phyloP scores from a whole-genome alignment of 1,284 basidiomycete species.

The Crucibulum parvulum region DNA sequence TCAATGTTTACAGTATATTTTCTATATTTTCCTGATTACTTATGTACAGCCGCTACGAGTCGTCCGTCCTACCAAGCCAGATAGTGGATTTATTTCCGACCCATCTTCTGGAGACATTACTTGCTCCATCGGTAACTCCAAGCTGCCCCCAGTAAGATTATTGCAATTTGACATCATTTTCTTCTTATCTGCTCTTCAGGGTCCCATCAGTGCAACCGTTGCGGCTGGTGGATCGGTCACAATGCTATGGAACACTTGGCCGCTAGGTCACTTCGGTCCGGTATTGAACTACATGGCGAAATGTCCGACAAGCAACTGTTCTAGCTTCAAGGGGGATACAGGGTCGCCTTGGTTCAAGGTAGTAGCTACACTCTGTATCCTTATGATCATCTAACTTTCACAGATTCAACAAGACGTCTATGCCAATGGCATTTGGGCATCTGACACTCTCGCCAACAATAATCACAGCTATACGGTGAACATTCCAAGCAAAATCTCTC shows the following conservation, averaged over 20 bases:
- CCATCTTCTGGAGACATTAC: slow-evolving; percentile 37
- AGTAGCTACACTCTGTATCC: not conserved
- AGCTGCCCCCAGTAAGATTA: slow-evolving; percentile 32
- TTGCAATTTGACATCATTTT: not conserved
- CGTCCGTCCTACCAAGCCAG: slow-evolving; percentile 39
- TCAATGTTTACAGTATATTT: not conserved
- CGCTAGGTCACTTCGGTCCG: slow-evolving; percentile 42
- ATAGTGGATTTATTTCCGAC: slow-evolving; percentile 40
- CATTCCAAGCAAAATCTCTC: slow-evolving; percentile 41
- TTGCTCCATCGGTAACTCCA: slow-evolving; percentile 42
- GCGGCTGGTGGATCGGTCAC: slow-evolving; percentile 37
- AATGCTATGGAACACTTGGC: slow-evolving; percentile 44
- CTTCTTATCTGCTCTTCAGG: slow-evolving; percentile 18
- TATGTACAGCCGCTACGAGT: slow-evolving; percentile 32
- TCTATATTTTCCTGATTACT: not conserved
- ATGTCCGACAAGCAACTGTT: slow-evolving; percentile 37
- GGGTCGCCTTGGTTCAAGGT: slow-evolving; percentile 46
- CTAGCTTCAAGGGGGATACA: slow-evolving; percentile 37
- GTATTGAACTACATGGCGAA: slow-evolving; percentile 45
- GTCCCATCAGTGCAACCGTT: slow-evolving; percentile 37
- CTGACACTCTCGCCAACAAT: slow-evolving; percentile 38
- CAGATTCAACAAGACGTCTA: slow-evolving; percentile 41
- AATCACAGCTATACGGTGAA: slow-evolving; percentile 38
- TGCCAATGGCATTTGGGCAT: slow-evolving; percentile 40
- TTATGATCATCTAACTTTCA: not conserved